Evolutionary conservation across 495 filamentous ascomycete species (phyloP).

Genomic region (Stereocaulon alpinum): DNA sequence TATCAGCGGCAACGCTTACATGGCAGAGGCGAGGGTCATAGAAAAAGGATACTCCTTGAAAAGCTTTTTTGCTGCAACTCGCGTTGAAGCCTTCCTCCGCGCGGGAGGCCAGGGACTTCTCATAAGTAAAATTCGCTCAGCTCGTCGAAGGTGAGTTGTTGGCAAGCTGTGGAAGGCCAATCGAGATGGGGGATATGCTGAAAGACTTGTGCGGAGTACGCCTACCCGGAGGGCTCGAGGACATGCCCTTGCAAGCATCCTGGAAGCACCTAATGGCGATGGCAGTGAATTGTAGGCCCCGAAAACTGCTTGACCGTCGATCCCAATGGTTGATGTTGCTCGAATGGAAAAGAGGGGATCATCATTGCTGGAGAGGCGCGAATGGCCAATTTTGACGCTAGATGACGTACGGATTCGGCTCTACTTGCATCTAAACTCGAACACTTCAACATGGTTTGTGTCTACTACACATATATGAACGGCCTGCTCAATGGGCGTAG

Average conservation of each 20-base stretch:
- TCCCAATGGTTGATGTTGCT: neutral
- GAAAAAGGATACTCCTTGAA: constrained; percentile 25
- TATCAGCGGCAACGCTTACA: constrained; percentile 11
- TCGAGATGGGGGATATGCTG: neutral
- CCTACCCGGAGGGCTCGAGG: constrained; percentile 3
- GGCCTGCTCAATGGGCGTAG: neutral
- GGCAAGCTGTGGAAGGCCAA: neutral
- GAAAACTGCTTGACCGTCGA: neutral
- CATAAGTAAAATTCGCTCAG: neutral
- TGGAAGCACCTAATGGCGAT: neutral
- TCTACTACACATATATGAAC: neutral
- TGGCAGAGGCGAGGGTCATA: constrained; percentile 25
- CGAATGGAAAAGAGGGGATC: neutral
- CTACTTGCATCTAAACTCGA: neutral
- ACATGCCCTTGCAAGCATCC: constrained; percentile 12
- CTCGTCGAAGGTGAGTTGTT: neutral
- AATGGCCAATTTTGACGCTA: neutral
- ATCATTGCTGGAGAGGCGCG: neutral
- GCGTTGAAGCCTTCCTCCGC: constrained; percentile 13
- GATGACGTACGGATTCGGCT: neutral
- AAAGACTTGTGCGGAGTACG: neutral
- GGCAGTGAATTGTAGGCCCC: too few relatives aligned
- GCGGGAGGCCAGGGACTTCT: neutral
- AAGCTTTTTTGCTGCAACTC: constrained; percentile 16
- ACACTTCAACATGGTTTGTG: neutral